Evolutionary conservation across 1,139 yeast genomes (phyloP).

Genomic region (Magnusiomyces starmeri): DNA sequence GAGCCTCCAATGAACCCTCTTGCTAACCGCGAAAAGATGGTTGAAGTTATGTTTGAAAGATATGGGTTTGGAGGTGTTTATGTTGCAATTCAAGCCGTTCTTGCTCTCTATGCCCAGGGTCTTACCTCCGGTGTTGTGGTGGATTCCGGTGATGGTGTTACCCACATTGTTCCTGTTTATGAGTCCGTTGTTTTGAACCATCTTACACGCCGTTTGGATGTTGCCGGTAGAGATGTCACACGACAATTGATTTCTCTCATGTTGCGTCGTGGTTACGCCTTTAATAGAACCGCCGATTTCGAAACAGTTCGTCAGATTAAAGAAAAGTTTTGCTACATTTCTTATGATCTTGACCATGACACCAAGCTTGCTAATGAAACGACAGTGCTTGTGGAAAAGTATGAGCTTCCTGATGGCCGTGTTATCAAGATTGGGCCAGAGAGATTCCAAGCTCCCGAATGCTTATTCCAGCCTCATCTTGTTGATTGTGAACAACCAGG

Average conservation of each 20-base stretch:
- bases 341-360: slow-evolving; percentile 88
- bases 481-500: slow-evolving; percentile 99
- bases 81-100: slow-evolving; percentile 96
- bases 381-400: slow-evolving; percentile 82
- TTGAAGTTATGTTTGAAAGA: slow-evolving; percentile 94
- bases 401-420: slow-evolving; percentile 95
- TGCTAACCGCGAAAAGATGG: slow-evolving; percentile 89
- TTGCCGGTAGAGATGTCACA: slow-evolving; percentile 97
- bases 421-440: slow-evolving; percentile 90
- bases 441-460: slow-evolving; percentile 96
- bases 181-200: slow-evolving; percentile 94
- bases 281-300: slow-evolving; percentile 96
- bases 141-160: slow-evolving; percentile 92
- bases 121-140: slow-evolving; percentile 97
- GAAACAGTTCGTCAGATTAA: slow-evolving; percentile 97
- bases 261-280: slow-evolving; percentile 94
- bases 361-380: slow-evolving; percentile 85
- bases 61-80: slow-evolving; percentile 94
- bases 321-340: slow-evolving; percentile 90
- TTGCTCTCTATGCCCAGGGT: slow-evolving; percentile 96
- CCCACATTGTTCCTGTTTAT: slow-evolving; percentile 96
- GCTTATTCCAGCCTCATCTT: slow-evolving; percentile 91
- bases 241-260: slow-evolving; percentile 83
- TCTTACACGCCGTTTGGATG: slow-evolving; percentile 84
- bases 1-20: slow-evolving; percentile 98